Conservation (phyloP, 805 yeast species). For the Starmerella gropengiesseri region DNA sequence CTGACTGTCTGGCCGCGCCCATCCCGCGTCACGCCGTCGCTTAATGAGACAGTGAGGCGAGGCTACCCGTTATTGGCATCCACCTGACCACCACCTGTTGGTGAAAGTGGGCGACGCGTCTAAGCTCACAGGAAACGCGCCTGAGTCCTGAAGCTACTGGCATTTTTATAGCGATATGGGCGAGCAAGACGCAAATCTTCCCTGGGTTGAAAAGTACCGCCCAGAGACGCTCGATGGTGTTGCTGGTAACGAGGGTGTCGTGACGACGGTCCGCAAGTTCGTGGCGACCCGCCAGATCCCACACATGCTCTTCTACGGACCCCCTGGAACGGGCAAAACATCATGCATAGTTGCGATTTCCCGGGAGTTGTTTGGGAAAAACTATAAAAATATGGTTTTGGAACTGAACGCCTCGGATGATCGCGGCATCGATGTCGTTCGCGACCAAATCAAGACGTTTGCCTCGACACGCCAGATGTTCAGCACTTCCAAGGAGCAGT, state of each 20-base stretch:
- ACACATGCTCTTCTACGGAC: conserved; percentile 86
- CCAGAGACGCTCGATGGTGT: conserved; percentile 78
- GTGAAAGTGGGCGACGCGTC: background rate
- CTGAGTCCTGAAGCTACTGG: background rate
- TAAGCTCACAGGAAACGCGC: background rate
- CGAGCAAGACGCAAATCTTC: conserved; percentile 17
- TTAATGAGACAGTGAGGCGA: no score
- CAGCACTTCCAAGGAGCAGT: conserved; percentile 42
- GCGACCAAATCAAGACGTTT: conserved; percentile 92
- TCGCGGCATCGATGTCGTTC: conserved; percentile 94
- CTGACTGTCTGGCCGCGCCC: no score
- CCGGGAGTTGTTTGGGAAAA: conserved; percentile 71
- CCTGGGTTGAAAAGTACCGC: conserved; percentile 86
- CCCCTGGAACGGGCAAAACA: conserved; percentile 91
- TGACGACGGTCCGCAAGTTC: conserved; percentile 73
- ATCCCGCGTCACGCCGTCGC: no score
- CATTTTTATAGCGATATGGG: background rate
- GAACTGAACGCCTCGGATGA: conserved; percentile 97
- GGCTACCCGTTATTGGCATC: no score
- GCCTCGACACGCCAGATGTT: conserved; percentile 94
- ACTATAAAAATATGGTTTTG: conserved; percentile 77
- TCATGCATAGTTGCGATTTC: conserved; percentile 86
- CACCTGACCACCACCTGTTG: no score
- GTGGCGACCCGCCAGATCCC: conserved; percentile 77
- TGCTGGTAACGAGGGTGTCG: conserved; percentile 81